Percentiles rank a stretch among this genome's conserved stretches.
phyloP scores from a whole-genome alignment of 371 early-diverging fungal genomes.

The Actinomucor elegans region DNA sequence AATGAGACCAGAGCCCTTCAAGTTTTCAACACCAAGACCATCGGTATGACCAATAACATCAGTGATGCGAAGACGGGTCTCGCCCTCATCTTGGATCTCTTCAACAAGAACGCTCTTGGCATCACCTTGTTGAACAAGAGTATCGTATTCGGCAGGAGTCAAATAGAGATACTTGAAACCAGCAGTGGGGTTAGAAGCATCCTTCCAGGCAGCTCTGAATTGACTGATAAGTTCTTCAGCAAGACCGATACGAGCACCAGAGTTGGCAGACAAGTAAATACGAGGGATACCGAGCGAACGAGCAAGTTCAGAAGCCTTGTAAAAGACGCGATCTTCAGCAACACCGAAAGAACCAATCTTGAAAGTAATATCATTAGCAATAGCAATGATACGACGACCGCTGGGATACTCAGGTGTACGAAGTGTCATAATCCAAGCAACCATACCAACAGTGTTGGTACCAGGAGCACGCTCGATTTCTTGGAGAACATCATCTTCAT shows the following conservation, averaged over 20 bases:
- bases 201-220: conserved; percentile 90
- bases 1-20: conserved; percentile 97
- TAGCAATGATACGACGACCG: conserved; percentile 88
- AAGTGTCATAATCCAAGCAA: conserved; percentile 90
- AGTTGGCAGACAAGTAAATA: conserved; percentile 97
- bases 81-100: conserved; percentile 70
- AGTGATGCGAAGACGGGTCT: conserved; percentile 80
- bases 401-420: conserved; percentile 94
- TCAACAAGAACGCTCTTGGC: conserved; percentile 69
- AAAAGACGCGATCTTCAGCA: conserved; percentile 92
- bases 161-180: conserved; percentile 95
- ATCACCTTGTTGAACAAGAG: conserved; percentile 56
- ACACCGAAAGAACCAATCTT: conserved; percentile 98
- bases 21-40: conserved; percentile 98
- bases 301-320: conserved; percentile 88
- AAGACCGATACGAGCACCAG: conserved; percentile 99
- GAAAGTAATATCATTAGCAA: conserved; percentile 98
- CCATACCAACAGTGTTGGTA: conserved; percentile 94
- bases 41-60: conserved; percentile 90
- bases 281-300: conserved; percentile 88
- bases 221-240: conserved; percentile 88
- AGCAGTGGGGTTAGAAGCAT: conserved; percentile 73
- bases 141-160: conserved; percentile 69
- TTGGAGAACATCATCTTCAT: conserved; percentile 77
- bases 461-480: conserved; percentile 86